These are phyloP conservation scores for Nyctanthes arbortristis DNA, from an alignment of 257 asterid species.

Conservation along the genomic window DNA sequence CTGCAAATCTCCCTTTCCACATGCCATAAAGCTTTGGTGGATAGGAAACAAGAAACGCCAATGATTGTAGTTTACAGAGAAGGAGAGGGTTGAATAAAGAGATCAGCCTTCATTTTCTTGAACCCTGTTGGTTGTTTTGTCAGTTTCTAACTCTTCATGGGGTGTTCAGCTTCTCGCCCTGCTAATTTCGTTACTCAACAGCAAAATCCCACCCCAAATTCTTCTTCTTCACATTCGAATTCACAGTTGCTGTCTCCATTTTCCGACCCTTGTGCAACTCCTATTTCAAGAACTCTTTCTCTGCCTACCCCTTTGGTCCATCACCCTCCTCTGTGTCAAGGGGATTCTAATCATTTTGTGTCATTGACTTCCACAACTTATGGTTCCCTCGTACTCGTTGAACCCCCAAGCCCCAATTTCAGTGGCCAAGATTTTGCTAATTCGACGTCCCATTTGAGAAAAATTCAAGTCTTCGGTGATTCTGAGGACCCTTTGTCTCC, in stretches of 20 bases:
- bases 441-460: background rate
- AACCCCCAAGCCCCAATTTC: conserved; percentile 19
- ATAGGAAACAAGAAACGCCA: conserved; percentile 4
- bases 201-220: conserved; percentile 46
- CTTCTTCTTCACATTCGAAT: conserved; percentile 46
- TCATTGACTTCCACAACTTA: conserved; percentile 48
- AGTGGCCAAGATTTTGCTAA: conserved; percentile 1
- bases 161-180: conserved; percentile 73
- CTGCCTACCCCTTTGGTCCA: conserved; percentile 35
- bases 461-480: conserved; percentile 13
- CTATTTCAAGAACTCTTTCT: conserved; percentile 33
- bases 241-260: conserved; percentile 4
- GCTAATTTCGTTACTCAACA: conserved; percentile 46
- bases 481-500: conserved; percentile 42
- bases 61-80: conserved; percentile 27
- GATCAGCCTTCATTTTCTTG: conserved; percentile 28
- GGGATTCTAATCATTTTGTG: conserved; percentile 49
- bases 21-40: background rate
- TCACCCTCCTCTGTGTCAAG: conserved; percentile 43
- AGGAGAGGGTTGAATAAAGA: background rate
- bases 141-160: conserved; percentile 37
- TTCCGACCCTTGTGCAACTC: conserved; percentile 16
- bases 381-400: conserved; percentile 39
- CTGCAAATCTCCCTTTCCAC: background rate
- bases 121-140: background rate